Evolutionary conservation across 2,329 filamentous ascomycete species (phyloP).

Genomic region (Apiospora malaysiana): DNA sequence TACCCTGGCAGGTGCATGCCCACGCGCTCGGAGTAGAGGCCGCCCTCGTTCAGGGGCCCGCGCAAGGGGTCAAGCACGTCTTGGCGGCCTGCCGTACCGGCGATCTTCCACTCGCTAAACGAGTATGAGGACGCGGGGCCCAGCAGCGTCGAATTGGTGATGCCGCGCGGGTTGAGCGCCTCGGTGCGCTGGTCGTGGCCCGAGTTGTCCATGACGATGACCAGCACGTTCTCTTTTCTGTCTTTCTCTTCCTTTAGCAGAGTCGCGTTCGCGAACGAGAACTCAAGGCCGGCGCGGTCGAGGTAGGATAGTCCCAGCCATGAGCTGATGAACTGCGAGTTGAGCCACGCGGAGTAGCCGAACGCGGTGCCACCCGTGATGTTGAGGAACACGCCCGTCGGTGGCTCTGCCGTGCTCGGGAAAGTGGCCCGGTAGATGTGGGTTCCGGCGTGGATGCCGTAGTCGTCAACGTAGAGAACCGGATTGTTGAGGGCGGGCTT

Average conservation of each 20-base stretch:
- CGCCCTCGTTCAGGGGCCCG: constrained; percentile 62
- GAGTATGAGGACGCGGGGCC: constrained; percentile 38
- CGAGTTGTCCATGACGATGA: constrained; percentile 65
- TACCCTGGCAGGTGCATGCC: constrained; percentile 65
- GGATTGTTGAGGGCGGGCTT: constrained; percentile 56
- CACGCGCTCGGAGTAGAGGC: constrained; percentile 61
- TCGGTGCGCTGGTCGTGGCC: constrained; percentile 61
- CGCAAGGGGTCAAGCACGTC: constrained; percentile 59
- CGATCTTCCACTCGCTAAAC: constrained; percentile 63
- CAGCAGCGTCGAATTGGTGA: constrained; percentile 57
- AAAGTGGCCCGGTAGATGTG: constrained; percentile 62
- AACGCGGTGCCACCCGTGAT: constrained; percentile 60
- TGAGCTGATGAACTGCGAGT: constrained; percentile 61
- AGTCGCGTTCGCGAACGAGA: constrained; percentile 58
- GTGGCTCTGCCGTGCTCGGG: constrained; percentile 39
- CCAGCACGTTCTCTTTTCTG: constrained; percentile 50
- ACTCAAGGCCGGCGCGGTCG: constrained; percentile 43
- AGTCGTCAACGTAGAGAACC: constrained; percentile 63
- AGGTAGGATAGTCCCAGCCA: constrained; percentile 55
- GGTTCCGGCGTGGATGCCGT: constrained; percentile 59
- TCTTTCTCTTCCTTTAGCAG: constrained; percentile 44
- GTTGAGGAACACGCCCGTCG: constrained; percentile 54
- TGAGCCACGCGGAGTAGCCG: constrained; percentile 64
- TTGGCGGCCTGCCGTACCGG: constrained; percentile 61
- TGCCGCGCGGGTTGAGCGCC: constrained; percentile 56